Base-by-base conservation (phyloP, 2,329 filamentous ascomycete genomes). In the Colletotrichum plurivorum region DNA sequence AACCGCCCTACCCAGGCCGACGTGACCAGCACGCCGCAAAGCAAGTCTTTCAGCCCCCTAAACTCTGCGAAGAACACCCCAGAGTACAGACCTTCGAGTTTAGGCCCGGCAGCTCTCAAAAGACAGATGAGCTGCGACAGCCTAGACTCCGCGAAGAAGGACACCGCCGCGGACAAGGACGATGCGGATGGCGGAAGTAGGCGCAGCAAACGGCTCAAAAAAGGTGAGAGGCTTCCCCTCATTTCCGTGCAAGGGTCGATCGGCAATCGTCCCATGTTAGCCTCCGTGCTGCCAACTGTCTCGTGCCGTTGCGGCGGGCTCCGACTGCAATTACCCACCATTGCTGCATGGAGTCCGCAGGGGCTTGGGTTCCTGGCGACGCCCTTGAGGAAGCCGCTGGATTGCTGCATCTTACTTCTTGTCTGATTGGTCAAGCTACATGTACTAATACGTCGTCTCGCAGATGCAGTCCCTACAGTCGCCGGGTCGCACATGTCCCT, bases 401-500 rank as follows among this genome's bases (percentile, higher is more conserved):
- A 27, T 7, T 49, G 48, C 16, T 18, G 15, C 36, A 45, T 22
- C 27, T n/a, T 41, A 13, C 46, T 52, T n/a, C 46, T 10, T n/a
- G 9, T 59, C 39, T 59, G 7, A 51, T 46, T 55, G 48, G 27
- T n/a, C 16, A 16, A n/a, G 27, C 15, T 3, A 16, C 2, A 5
- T 36, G 9, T 78, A 71, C 72, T 71, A 58, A 71, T n/a, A 12
- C 16, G 13, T 74, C 75, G 72, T 75, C 75, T 71, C 80, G 73
- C 77, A 85, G 88, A 90, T 80, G 84, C 85, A 51, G 88, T 91
- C 43, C 94, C 95, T 51, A 97, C 94, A 41, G 94, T 99, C 73
- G 94, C 94, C 72, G 96, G 96, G 63, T 98, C 95, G 60, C 94
- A 98, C 82, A 98, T 98, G 94, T 96, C 94, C 70, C 89, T 95